phyloP scores from a whole-genome alignment of 2,329 filamentous ascomycete species.

The Penicillium italicum region DNA sequence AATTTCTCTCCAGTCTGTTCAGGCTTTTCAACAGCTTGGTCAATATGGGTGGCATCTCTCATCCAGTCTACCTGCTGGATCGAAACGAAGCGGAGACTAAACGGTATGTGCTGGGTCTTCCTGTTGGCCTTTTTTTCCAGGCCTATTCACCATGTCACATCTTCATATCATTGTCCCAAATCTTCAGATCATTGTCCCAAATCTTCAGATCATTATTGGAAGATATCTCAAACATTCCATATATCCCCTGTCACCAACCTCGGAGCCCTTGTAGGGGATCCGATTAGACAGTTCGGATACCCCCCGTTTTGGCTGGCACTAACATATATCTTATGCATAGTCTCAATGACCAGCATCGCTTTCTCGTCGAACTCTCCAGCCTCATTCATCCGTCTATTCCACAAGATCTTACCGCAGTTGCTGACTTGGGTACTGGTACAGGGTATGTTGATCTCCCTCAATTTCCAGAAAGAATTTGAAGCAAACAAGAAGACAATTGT shows the following conservation, averaged over 20 bases:
- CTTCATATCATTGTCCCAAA: too few species aligned
- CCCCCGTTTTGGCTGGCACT: not conserved
- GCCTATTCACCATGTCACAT: too few species aligned
- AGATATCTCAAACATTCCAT: not conserved
- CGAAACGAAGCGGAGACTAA: conserved; percentile 21
- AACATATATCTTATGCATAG: conserved; percentile 5
- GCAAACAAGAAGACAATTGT: not conserved
- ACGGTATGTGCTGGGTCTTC: conserved; percentile 13
- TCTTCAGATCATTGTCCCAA: too few species aligned
- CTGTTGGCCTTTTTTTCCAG: not conserved
- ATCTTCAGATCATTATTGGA: not conserved
- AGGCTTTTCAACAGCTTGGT: not conserved
- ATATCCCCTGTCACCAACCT: not conserved
- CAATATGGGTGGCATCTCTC: not conserved
- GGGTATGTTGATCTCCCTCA: conserved; percentile 17
- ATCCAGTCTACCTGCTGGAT: conserved; percentile 20
- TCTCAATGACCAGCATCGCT: conserved; percentile 26
- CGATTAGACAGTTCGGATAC: not conserved
- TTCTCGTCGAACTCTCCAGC: conserved; percentile 20
- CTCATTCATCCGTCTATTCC: conserved; percentile 28
- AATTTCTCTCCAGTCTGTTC: not conserved
- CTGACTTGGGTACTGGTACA: conserved; percentile 31
- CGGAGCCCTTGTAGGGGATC: not conserved
- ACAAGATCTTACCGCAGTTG: conserved; percentile 17
- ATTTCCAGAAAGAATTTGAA: too few species aligned